These are phyloP conservation scores for Dothistroma pini DNA, from an alignment of 2,329 filamentous ascomycete species.

Conservation along the genomic window DNA sequence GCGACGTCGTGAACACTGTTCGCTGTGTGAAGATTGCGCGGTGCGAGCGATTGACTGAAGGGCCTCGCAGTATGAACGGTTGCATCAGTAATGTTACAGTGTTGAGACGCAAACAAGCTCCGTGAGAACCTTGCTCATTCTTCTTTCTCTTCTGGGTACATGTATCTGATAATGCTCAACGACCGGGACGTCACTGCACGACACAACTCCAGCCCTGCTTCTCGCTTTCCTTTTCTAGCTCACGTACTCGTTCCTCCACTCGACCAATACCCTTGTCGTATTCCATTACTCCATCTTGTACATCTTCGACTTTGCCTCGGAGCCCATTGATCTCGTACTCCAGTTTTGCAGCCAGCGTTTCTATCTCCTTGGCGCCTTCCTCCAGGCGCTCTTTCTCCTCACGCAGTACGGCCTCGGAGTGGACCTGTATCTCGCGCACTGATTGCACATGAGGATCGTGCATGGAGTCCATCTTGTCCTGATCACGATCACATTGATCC, in stretches of 20 bases:
- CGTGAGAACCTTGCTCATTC: too few species aligned
- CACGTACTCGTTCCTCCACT: constrained; percentile 47
- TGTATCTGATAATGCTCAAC: background rate
- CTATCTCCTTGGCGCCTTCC: constrained; percentile 73
- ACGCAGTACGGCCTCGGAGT: constrained; percentile 64
- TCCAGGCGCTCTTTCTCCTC: constrained; percentile 66
- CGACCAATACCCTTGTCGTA: constrained; percentile 65
- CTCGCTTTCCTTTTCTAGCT: constrained; percentile 57
- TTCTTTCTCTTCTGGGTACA: background rate
- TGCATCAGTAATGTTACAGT: too few species aligned
- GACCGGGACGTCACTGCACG: constrained; percentile 21
- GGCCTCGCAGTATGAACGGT: too few species aligned
- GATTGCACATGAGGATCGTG: constrained; percentile 69
- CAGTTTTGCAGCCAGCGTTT: constrained; percentile 75
- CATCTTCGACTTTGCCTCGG: constrained; percentile 76
- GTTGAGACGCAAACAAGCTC: too few species aligned
- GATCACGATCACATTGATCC: constrained; percentile 58
- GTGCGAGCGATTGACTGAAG: too few species aligned
- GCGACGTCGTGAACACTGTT: background rate
- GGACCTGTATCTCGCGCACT: constrained; percentile 64
- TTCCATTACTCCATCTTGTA: constrained; percentile 75
- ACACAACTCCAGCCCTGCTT: constrained; percentile 28
- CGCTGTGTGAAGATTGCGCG: background rate
- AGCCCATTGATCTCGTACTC: constrained; percentile 87
- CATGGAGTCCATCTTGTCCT: constrained; percentile 61